These are phyloP conservation scores for Cladorrhinum samala DNA, from an alignment of 495 filamentous ascomycete genomes.

Conservation along the genomic window DNA sequence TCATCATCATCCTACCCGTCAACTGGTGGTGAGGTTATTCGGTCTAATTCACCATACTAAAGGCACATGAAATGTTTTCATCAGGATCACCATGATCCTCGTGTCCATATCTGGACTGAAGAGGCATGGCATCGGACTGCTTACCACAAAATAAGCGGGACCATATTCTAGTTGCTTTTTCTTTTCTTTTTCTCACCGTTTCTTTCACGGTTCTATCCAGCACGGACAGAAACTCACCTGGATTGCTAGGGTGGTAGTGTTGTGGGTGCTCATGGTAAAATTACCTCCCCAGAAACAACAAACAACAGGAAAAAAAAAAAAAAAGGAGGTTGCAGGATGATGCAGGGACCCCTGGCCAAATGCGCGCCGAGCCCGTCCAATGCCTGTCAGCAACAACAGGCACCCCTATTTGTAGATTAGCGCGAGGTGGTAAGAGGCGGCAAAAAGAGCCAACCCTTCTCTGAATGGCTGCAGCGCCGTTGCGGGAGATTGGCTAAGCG, in stretches of 20 bases:
- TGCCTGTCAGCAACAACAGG: not conserved
- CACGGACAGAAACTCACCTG: not conserved
- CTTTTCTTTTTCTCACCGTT: not conserved
- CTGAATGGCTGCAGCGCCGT: slow-evolving; percentile 18
- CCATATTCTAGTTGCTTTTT: not conserved
- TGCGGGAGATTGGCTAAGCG: slow-evolving; percentile 35
- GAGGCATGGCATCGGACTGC: too few species aligned
- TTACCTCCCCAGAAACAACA: not conserved
- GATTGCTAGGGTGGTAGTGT: not conserved
- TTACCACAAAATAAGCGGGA: too few species aligned
- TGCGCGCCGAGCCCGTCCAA: not conserved
- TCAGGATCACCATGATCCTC: too few species aligned
- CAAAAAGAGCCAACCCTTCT: slow-evolving; percentile 16
- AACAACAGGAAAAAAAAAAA: not conserved
- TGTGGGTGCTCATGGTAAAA: not conserved
- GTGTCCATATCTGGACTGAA: too few species aligned
- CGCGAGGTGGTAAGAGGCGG: slow-evolving; percentile 15
- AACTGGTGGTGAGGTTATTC: too few species aligned
- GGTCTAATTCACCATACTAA: too few species aligned
- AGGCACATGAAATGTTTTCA: too few species aligned
- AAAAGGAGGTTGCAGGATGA: slow-evolving; percentile 15
- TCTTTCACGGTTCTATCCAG: not conserved
- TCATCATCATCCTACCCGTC: too few species aligned
- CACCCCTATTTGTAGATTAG: slow-evolving; percentile 14
- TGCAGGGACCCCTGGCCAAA: not conserved